Evolutionary conservation across 169 alveolate species (phyloP).

Genomic region (Plasmodium vivax): DNA sequence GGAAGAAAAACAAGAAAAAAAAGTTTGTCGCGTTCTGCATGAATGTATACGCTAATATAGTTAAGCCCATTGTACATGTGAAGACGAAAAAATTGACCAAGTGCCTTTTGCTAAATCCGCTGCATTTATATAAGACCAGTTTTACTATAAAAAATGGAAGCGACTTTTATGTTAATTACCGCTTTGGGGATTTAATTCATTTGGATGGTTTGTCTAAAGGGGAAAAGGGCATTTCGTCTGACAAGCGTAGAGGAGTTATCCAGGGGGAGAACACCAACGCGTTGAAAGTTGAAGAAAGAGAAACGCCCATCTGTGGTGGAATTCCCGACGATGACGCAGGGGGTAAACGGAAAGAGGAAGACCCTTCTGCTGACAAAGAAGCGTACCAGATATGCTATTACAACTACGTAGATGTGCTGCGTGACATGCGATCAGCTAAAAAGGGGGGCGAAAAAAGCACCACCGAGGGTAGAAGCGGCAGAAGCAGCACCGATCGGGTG

Average conservation of each 20-base stretch:
- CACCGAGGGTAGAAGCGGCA: not conserved
- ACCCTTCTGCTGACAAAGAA: not conserved
- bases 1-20: constrained; percentile 47
- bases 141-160: constrained; percentile 53
- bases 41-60: constrained; percentile 56
- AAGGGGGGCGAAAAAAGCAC: not conserved
- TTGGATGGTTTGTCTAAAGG: constrained; percentile 3
- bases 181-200: constrained; percentile 19
- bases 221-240: not conserved
- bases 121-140: constrained; percentile 23
- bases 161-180: constrained; percentile 49
- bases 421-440: not conserved
- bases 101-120: constrained; percentile 35
- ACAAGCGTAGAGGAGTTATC: not conserved
- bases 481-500: not conserved
- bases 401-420: constrained; percentile 30
- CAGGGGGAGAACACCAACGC: not conserved
- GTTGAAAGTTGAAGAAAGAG: not conserved
- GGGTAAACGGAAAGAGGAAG: not conserved
- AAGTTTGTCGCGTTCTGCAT: constrained; percentile 12
- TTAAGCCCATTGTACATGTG: constrained; percentile 52
- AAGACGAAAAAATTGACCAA: constrained; percentile 18
- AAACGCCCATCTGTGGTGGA: not conserved
- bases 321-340: not conserved
- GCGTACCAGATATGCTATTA: constrained; percentile 13